Percentiles rank a stretch among this genome's conserved stretches.
Evolutionary conservation across 2,329 filamentous ascomycete genomes (phyloP).

Genomic region (Penicillium sp.): DNA sequence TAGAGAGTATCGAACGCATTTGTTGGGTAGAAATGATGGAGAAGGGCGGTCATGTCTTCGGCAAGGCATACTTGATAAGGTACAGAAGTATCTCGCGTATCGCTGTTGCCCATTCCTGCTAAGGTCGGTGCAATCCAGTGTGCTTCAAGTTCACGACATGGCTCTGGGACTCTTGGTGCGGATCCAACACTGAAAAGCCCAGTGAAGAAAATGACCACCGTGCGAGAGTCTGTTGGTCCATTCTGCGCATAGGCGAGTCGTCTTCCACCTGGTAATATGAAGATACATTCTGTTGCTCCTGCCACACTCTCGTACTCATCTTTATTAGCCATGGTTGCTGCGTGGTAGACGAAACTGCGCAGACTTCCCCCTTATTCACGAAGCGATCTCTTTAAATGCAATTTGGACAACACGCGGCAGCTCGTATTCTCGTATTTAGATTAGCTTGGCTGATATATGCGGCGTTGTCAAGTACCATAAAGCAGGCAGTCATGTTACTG

Average conservation of each 20-base stretch:
- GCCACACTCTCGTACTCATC: background rate
- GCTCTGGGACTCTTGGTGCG: background rate
- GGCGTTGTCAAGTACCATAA: background rate
- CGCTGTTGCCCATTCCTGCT: constrained; percentile 3
- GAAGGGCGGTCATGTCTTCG: constrained; percentile 1
- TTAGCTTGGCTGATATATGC: background rate
- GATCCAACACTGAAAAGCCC: constrained; percentile 4
- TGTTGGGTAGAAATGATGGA: constrained; percentile 5
- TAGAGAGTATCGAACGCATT: constrained; percentile 7
- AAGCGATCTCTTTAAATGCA: background rate
- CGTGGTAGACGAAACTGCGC: background rate
- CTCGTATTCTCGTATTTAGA: background rate
- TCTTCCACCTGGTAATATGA: constrained; percentile 4
- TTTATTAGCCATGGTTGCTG: background rate
- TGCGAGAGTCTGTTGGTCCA: constrained; percentile 1
- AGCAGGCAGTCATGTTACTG: background rate
- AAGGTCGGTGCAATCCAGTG: constrained; percentile 7
- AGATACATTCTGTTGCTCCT: background rate
- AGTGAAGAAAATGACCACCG: constrained; percentile 8
- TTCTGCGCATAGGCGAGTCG: constrained; percentile 13
- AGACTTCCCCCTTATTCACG: background rate
- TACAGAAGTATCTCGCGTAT: constrained; percentile 6
- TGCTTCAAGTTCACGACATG: constrained; percentile 4
- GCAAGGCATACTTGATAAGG: constrained; percentile 5
- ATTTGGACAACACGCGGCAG: background rate